Evolutionary conservation across 805 yeast genomes (phyloP).

Genomic region (Grigorovia transvaalensis): DNA sequence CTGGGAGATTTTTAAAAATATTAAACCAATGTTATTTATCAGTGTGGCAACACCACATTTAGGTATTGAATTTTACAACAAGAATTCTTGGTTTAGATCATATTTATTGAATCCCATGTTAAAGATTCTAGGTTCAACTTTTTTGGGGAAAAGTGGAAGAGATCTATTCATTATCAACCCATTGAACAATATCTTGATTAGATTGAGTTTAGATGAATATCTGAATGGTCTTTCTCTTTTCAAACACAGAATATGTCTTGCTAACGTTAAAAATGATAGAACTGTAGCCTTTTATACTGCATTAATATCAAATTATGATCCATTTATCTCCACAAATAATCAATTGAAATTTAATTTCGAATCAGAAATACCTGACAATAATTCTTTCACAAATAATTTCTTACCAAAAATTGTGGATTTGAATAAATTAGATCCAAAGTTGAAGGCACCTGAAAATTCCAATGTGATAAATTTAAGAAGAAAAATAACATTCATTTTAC

Average conservation of each 20-base stretch:
- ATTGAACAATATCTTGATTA: conserved; percentile 34
- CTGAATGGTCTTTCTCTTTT: conserved; percentile 48
- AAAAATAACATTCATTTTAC: background rate
- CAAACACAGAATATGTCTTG: conserved; percentile 47
- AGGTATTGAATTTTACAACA: conserved; percentile 43
- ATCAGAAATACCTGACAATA: conserved; percentile 26
- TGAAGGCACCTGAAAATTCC: conserved; percentile 1
- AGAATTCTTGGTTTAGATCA: conserved; percentile 1
- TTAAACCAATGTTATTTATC: conserved; percentile 53
- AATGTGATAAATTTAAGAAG: background rate
- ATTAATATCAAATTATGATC: conserved; percentile 60
- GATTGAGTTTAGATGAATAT: conserved; percentile 33
- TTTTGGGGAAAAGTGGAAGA: conserved; percentile 59
- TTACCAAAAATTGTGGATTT: conserved; percentile 23
- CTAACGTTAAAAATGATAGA: conserved; percentile 74
- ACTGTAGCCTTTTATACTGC: conserved; percentile 84
- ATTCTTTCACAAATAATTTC: conserved; percentile 8
- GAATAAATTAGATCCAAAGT: conserved; percentile 12
- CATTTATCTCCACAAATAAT: conserved; percentile 54
- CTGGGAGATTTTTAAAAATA: conserved; percentile 42
- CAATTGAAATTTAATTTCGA: conserved; percentile 38
- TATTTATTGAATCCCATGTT: conserved; percentile 22
- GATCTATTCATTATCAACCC: conserved; percentile 51
- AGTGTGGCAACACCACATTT: conserved; percentile 78
- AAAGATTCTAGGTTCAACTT: conserved; percentile 42